Evolutionary conservation across 2,329 filamentous ascomycete species (phyloP), one percentile per base, ranked within the genome.

Genomic region (Exserohilum rostratum): DNA sequence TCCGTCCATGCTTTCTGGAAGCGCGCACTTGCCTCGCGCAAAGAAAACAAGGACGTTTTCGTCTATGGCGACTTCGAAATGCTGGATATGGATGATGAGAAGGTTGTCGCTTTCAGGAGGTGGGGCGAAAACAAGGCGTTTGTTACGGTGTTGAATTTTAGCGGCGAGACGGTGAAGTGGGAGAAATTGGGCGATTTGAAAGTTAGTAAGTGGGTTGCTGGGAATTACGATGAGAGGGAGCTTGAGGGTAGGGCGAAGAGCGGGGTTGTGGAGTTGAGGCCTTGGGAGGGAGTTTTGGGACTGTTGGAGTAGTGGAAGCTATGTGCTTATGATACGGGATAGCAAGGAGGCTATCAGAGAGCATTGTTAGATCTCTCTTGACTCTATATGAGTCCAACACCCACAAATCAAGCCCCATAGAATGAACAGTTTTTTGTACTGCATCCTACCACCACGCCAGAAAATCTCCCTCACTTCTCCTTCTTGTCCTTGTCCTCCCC

Each of bases 1-100:
- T 82, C 81, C 7, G 82, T 87, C 0, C 78, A 85, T 55, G 78
- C 80, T 27, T 89, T 87, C 71, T 90, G 87, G 85, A 81, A 82
- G 69, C 71, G 77, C 22, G 79, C 80, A 46, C 74, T 89, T 18
- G 70, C 65, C 48, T 77, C 83, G 46, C 79, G 87, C 46, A 87
- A 86, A 71, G 72, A 80, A 56, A 78, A 87, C 65, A 80, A 80
- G 29, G 80, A 85, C 27, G 74, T 86, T 5, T 86, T 90, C 55
- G 82, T 88, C 4, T 84, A 88, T 61, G 87, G 87, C 2, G 76
- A 79, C 10, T 89, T 85, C 66, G 70, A 82, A 52, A 67, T 83
- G 43, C 70, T 89, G 1, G 82, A 84, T 1, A 72, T 78, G 0
- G 77, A 85, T 3, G 46, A 73, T 50, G 52, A 62, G 15, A 65